phyloP scores from a whole-genome alignment of 2,329 filamentous ascomycete genomes.

The Beauveria medogensis region DNA sequence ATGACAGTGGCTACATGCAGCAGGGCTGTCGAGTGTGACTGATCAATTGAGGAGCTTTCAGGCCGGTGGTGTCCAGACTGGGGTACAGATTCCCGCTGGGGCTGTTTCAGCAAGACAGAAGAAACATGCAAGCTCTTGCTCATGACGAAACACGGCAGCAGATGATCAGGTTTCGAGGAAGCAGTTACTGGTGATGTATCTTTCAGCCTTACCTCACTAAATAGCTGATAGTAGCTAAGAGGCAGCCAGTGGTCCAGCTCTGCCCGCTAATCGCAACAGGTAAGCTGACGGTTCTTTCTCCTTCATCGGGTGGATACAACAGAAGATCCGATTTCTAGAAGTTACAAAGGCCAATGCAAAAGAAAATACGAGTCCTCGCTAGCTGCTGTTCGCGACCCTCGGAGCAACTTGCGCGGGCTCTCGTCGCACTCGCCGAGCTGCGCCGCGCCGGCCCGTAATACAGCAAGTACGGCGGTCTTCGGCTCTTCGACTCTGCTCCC shows the following conservation, averaged over 20 bases:
- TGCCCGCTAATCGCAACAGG: neutral
- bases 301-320: no score
- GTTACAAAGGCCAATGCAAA: no score
- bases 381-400: neutral
- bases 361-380: neutral
- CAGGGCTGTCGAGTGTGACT: neutral
- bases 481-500: neutral
- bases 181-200: neutral
- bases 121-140: neutral
- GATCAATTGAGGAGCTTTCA: no score
- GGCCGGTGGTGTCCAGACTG: neutral
- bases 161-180: neutral
- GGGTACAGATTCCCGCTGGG: neutral
- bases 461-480: neutral
- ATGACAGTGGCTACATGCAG: neutral
- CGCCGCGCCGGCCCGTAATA: neutral
- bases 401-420: no score
- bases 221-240: neutral
- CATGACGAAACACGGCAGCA: neutral
- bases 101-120: neutral
- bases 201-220: neutral
- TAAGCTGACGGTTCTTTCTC: neutral
- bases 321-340: no score
- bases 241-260: neutral
- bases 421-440: neutral